Base-by-base conservation (phyloP, 2,329 filamentous ascomycete genomes). In the Teratosphaeria pseudoeucalypti region DNA sequence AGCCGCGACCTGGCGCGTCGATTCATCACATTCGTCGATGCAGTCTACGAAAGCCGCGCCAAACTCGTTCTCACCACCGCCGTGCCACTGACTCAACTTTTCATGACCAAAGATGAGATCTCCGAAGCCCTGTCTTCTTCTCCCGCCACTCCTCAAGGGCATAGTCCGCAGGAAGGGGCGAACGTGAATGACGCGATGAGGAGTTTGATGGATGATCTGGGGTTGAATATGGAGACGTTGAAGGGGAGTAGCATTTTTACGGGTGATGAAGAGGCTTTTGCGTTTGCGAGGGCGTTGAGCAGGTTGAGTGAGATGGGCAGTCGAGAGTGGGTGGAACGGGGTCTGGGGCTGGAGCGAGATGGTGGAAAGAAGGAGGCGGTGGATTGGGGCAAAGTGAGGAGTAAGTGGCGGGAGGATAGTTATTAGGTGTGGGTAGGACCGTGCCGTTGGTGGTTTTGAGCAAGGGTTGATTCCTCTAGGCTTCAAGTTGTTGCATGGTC, bases 1-100 rank as follows among this genome's bases (percentile, higher is more conserved):
- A 85, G 91, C 70, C 85, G 94, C 23, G 94, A 99, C 75, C 81
- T 96, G 47, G 94, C 94, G 0, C 80, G 94, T 12, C 82, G 94
- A 5, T 96, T 99, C 74, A 99, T 99, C 72, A 99, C 92, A 0
- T 96, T 99, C 67, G 90, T 99, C 65, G 94, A 99, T 72, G 92
- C 94, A 6, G 87, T 96, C 4, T 99, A 99, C 71, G 94, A 99
- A 74, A 81, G 82, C 32, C 83, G 92, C 74, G 92, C 91, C n/a
- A 97, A 96, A 76, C 82, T 99, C 7, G 92, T 97, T 16, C 82
- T 99, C 59, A 99, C 94, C 0, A 92, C 89, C 2, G 90, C 86
- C 49, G 89, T 92, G 55, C 90, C 92, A 0, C 79, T 99, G 2
- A 84, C 85, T 7, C 86, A 95, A 71, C 84, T 97, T 37, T 99